Evolutionary conservation across 352 stramenopile genomes (phyloP).

Genomic region (Phytopythium vexans): DNA sequence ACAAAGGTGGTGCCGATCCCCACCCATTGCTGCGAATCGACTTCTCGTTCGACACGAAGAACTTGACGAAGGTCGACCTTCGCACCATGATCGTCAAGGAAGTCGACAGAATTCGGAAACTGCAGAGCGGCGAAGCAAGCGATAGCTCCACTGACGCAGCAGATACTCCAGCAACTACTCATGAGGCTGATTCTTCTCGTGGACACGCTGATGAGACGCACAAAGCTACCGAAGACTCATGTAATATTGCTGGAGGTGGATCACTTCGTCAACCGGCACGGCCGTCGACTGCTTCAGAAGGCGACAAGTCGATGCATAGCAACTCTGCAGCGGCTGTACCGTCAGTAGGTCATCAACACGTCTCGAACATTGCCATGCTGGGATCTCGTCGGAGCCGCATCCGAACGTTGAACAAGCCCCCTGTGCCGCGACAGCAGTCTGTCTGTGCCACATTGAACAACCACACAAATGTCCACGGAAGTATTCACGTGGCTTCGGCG

Average conservation of each 20-base stretch:
- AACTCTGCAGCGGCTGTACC: not conserved
- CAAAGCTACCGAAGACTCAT: not conserved
- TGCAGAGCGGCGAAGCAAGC: slow-evolving; percentile 3
- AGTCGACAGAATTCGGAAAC: slow-evolving; percentile 52
- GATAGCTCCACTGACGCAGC: not conserved
- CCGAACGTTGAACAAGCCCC: slow-evolving; percentile 43
- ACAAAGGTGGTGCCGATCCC: slow-evolving; percentile 39
- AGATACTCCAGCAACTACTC: not conserved
- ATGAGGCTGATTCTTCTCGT: slow-evolving; percentile 1
- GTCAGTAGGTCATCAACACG: slow-evolving; percentile 2
- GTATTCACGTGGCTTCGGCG: slow-evolving; percentile 20
- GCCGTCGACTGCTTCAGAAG: not conserved
- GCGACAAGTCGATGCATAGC: slow-evolving; percentile 1
- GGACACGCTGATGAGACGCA: not conserved
- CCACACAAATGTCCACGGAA: slow-evolving; percentile 20
- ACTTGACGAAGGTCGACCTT: slow-evolving; percentile 66
- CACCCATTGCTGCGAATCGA: slow-evolving; percentile 34
- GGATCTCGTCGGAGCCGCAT: slow-evolving; percentile 54
- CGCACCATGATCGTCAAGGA: slow-evolving; percentile 68
- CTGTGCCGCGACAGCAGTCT: slow-evolving; percentile 41
- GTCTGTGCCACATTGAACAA: not conserved
- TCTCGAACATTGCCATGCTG: slow-evolving; percentile 16
- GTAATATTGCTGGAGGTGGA: no score
- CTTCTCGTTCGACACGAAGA: slow-evolving; percentile 76
- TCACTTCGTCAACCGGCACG: no score